Conservation (phyloP, 1,139 yeast genomes). For the Pichia norvegensis region DNA sequence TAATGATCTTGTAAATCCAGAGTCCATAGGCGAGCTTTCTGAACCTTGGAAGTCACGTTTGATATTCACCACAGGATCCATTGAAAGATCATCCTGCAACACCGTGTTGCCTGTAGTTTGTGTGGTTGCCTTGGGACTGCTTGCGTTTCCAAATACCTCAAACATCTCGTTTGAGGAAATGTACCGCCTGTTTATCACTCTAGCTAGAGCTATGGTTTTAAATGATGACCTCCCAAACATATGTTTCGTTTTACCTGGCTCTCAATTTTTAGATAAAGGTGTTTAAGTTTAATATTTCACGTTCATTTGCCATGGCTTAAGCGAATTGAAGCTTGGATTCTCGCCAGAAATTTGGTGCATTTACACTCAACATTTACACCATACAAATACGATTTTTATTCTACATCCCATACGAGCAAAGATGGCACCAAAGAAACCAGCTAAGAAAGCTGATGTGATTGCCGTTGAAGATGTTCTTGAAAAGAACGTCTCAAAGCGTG, state of each 20-base stretch:
- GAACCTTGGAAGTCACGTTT: constrained; percentile 8
- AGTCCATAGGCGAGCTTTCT: constrained; percentile 5
- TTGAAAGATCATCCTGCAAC: not conserved
- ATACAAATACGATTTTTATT: no score
- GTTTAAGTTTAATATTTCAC: not conserved
- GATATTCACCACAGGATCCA: constrained; percentile 24
- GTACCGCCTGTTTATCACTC: constrained; percentile 2
- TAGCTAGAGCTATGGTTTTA: not conserved
- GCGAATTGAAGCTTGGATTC: no score
- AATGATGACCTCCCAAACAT: not conserved
- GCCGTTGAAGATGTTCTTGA: not conserved
- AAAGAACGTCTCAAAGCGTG: not conserved
- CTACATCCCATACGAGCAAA: not conserved
- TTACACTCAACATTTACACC: no score
- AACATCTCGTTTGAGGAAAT: constrained; percentile 16
- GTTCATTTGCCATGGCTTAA: no score
- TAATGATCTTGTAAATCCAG: constrained; percentile 17
- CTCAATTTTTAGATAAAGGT: no score
- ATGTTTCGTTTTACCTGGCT: no score
- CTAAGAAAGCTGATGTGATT: not conserved
- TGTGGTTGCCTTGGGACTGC: not conserved
- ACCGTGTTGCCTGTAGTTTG: not conserved
- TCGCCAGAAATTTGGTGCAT: no score
- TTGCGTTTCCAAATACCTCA: constrained; percentile 12
- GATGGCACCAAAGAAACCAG: not conserved